phyloP scores from a whole-genome alignment of 2,329 filamentous ascomycete species.

The Botrytis deweyae region DNA sequence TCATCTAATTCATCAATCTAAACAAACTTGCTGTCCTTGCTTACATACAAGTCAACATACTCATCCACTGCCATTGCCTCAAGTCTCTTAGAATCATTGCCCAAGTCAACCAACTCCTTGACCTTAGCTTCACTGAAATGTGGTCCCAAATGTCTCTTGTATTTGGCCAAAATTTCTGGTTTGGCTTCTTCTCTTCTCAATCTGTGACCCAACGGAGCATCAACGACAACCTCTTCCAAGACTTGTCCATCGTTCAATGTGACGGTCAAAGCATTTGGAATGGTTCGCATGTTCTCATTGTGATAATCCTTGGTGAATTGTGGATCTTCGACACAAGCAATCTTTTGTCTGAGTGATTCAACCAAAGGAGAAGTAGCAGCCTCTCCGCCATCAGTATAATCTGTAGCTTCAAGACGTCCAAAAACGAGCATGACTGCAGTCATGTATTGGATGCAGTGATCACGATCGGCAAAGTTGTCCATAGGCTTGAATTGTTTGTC shows the following conservation, averaged over 20 bases:
- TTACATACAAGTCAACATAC: slow-evolving; percentile 82
- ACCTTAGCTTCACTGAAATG: slow-evolving; percentile 79
- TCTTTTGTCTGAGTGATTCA: slow-evolving; percentile 88
- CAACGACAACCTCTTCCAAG: slow-evolving; percentile 85
- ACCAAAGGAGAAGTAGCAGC: slow-evolving; percentile 87
- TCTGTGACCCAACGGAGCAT: slow-evolving; percentile 91
- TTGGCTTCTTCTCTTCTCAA: slow-evolving; percentile 93
- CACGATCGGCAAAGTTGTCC: slow-evolving; percentile 99
- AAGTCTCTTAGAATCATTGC: slow-evolving; percentile 70
- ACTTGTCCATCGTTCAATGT: slow-evolving; percentile 92
- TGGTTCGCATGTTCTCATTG: slow-evolving; percentile 87
- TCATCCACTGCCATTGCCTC: slow-evolving; percentile 84
- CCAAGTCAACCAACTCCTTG: slow-evolving; percentile 77
- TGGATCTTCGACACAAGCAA: slow-evolving; percentile 94
- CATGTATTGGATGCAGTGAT: slow-evolving; percentile 99
- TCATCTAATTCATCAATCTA: slow-evolving; percentile 16
- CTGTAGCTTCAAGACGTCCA: slow-evolving; percentile 86
- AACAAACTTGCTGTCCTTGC: slow-evolving; percentile 60
- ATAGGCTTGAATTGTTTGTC: slow-evolving; percentile 99
- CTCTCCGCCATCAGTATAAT: slow-evolving; percentile 91
- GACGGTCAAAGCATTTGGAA: slow-evolving; percentile 94
- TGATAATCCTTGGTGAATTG: slow-evolving; percentile 96
- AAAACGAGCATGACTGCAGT: slow-evolving; percentile 93
- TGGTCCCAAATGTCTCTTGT: slow-evolving; percentile 83
- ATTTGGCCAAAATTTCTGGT: slow-evolving; percentile 94